Percentiles rank a stretch among this genome's conserved stretches.
These are phyloP conservation scores for Hypholoma fasciculare DNA, from an alignment of 768 basidiomycete genomes.

Conservation along the genomic window DNA sequence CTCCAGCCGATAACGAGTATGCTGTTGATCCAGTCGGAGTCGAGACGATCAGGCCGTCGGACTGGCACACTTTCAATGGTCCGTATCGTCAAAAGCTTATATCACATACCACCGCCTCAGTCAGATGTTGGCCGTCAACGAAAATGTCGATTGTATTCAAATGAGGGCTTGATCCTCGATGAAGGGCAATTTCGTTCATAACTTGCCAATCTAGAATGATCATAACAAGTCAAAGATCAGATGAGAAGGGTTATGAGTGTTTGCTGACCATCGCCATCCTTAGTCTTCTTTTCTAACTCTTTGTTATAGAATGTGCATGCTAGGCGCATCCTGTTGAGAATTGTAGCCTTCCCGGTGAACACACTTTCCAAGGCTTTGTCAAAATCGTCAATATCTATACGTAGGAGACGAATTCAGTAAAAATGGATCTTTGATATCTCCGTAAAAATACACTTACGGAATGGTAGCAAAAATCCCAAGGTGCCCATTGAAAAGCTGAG, in stretches of 20 bases:
- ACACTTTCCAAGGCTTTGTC: conserved; percentile 78
- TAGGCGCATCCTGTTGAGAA: conserved; percentile 88
- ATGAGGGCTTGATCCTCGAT: conserved; percentile 89
- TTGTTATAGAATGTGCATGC: conserved; percentile 76
- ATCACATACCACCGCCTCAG: conserved; percentile 85
- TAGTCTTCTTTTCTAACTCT: conserved; percentile 54
- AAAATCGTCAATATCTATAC: conserved; percentile 86
- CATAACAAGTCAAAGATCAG: neutral
- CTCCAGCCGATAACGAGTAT: conserved; percentile 93
- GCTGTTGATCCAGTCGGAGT: conserved; percentile 97
- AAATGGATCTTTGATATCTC: neutral
- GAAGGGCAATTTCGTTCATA: conserved; percentile 95
- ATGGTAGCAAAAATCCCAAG: conserved; percentile 90
- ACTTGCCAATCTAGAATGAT: conserved; percentile 80
- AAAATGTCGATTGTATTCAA: conserved; percentile 92
- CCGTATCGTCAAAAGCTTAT: conserved; percentile 4
- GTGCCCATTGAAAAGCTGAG: conserved; percentile 93
- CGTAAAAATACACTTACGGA: conserved; percentile 59
- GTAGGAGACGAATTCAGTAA: neutral
- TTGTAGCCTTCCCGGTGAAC: conserved; percentile 74
- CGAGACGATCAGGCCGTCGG: conserved; percentile 91
- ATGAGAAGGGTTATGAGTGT: neutral
- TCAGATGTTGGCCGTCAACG: conserved; percentile 93
- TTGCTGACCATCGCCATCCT: conserved; percentile 56
- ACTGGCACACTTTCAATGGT: conserved; percentile 42